Base-by-base conservation (phyloP, 768 basidiomycete species). In the Lactarius akahatsu region DNA sequence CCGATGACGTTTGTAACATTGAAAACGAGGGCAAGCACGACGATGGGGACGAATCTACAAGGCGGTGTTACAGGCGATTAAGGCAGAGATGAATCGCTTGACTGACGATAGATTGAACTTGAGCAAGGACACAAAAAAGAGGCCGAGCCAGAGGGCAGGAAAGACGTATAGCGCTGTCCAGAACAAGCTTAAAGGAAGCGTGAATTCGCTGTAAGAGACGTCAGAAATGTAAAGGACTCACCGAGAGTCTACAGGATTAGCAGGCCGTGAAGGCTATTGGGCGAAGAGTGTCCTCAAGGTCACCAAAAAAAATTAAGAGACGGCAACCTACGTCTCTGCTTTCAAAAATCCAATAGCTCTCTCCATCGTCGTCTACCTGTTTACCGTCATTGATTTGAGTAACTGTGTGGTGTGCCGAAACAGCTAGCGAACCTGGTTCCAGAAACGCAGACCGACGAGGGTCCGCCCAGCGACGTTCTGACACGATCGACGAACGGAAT, bases 261-360 rank as follows among this genome's bases (percentile, higher is more conserved):
- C 87, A 43, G 93, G 94, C 72, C 89, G 84, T 57, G 93, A 90
- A 36, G 95, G 91, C 94, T 96, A 34, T 52, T 56, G 20, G 20
- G 40, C 26, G 26, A 52, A 16, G 66, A 34, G 23, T 10, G 32
- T 20, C 20, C 11, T 66, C 38, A 61, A 50, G 45, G 45, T 36
- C 13, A 59, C 23, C 45, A 64, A 52, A 11, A 66, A 40, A 57
- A 61, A n/a, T n/a, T n/a, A n/a, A 62, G 43, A 57, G 47, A 40
- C 10, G 59, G 32, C 79, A 4, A 20, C 91, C 74, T 77, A 96
- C 96, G 77, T 98, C 96, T 73, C 96, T 85, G 73, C 91, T 91
- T 78, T 99, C 97, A 71, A 99, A 99, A 13, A 99, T 96, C 97
- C 97, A 99, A 71, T 89, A 96, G 76, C 82, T 86, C 76, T 96